Evolutionary conservation across 2,329 filamentous ascomycete species (phyloP).

Genomic region (Rhinocladiella mackenziei): DNA sequence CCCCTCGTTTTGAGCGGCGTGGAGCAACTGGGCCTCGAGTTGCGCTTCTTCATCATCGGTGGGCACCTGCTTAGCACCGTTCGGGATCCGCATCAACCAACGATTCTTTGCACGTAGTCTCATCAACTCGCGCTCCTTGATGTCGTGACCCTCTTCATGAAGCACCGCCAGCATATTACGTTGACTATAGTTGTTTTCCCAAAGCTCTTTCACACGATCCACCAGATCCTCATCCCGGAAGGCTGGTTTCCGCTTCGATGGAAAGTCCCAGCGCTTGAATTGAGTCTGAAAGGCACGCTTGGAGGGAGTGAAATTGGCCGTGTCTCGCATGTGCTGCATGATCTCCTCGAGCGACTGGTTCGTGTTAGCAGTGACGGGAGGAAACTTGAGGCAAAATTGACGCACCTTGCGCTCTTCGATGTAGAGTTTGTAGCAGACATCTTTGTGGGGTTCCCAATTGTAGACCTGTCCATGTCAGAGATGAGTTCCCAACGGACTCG

Average conservation of each 20-base stretch:
- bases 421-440: conserved; percentile 66
- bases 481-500: neutral
- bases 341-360: conserved; percentile 64
- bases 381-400: neutral
- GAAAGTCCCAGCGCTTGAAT: conserved; percentile 75
- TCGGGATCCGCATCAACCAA: conserved; percentile 61
- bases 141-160: conserved; percentile 67
- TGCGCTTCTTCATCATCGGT: conserved; percentile 30
- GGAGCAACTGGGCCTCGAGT: conserved; percentile 29
- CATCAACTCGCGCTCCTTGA: conserved; percentile 68
- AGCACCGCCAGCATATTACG: conserved; percentile 69
- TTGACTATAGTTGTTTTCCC: conserved; percentile 69
- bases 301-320: conserved; percentile 66
- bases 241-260: conserved; percentile 66
- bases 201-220: conserved; percentile 68
- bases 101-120: conserved; percentile 65
- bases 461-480: conserved; percentile 43
- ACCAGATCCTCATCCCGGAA: conserved; percentile 66
- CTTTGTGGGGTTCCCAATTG: conserved; percentile 64
- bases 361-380: conserved; percentile 4
- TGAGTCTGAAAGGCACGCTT: conserved; percentile 73
- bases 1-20: conserved; percentile 24
- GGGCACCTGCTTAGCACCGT: conserved; percentile 49
- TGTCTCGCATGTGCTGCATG: conserved; percentile 63
- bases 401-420: conserved; percentile 64